These are phyloP conservation scores for Rhynchosporium graminicola DNA, from an alignment of 2,329 filamentous ascomycete species.

Conservation along the genomic window DNA sequence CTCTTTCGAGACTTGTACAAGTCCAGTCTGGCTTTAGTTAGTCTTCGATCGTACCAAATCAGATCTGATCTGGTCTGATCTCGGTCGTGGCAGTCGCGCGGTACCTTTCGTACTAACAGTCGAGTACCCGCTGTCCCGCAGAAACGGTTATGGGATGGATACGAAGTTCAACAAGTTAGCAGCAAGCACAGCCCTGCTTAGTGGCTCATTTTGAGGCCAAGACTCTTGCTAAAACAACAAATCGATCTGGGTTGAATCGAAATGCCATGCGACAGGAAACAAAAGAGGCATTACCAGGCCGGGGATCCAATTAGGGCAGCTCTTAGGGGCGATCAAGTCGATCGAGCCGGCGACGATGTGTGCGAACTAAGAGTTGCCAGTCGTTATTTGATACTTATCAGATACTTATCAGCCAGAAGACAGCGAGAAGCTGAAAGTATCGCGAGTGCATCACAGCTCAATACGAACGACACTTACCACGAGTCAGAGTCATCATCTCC, in stretches of 20 bases:
- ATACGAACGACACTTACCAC: background rate
- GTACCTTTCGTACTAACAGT: background rate
- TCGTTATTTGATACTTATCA: background rate
- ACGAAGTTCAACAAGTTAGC: conserved; percentile 4
- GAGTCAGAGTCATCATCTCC: conserved; percentile 6
- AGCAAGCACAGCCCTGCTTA: conserved; percentile 8
- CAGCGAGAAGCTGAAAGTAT: background rate
- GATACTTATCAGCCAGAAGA: background rate
- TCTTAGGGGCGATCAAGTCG: conserved; percentile 23
- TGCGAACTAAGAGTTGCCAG: background rate
- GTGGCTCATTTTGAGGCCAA: conserved; percentile 20
- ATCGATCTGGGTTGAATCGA: conserved; percentile 20
- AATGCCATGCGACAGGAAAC: conserved; percentile 17
- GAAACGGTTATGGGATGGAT: conserved; percentile 26
- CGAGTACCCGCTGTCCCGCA: conserved; percentile 24
- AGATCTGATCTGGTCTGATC: conserved; percentile 16
- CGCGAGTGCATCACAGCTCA: background rate
- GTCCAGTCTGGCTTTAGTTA: conserved; percentile 11
- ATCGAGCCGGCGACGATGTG: background rate
- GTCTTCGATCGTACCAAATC: background rate
- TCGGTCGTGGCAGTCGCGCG: conserved; percentile 13
- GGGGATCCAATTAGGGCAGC: conserved; percentile 13
- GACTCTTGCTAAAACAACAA: conserved; percentile 22
- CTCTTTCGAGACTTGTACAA: background rate
- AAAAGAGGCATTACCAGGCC: conserved; percentile 13